Conservation (phyloP, 2,329 filamentous ascomycete genomes). For the Coniochaeta prunicola region DNA sequence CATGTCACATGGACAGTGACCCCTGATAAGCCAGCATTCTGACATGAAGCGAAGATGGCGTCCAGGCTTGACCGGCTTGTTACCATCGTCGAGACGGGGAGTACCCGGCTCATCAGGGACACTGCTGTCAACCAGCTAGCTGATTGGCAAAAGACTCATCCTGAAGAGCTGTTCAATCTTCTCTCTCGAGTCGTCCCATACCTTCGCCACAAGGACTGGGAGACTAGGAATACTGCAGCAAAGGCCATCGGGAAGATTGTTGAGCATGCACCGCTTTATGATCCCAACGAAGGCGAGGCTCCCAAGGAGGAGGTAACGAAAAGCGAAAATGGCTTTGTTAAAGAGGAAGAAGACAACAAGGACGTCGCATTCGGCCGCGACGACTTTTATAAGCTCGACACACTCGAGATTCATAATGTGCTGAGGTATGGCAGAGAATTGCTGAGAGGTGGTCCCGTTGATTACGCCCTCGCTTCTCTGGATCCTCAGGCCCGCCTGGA, state of each 20-base stretch:
- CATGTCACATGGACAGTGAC: constrained; percentile 12
- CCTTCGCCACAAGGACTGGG: constrained; percentile 91
- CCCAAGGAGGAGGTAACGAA: constrained; percentile 32
- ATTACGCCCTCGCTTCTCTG: constrained; percentile 74
- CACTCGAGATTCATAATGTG: constrained; percentile 71
- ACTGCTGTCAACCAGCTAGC: constrained; percentile 95
- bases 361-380: constrained; percentile 40
- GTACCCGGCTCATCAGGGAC: constrained; percentile 90
- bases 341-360: constrained; percentile 58
- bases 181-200: constrained; percentile 93
- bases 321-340: constrained; percentile 40
- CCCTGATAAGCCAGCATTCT: constrained; percentile 9
- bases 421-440: constrained; percentile 79
- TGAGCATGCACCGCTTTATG: constrained; percentile 77
- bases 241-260: constrained; percentile 93
- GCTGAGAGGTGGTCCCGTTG: constrained; percentile 77
- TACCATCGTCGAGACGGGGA: constrained; percentile 93
- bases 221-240: constrained; percentile 86
- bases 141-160: constrained; percentile 96
- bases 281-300: constrained; percentile 74
- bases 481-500: constrained; percentile 74
- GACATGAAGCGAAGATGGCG: constrained; percentile 43
- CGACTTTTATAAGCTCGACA: constrained; percentile 63
- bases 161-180: constrained; percentile 94
- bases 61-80: constrained; percentile 75